phyloP scores from a whole-genome alignment of 2,329 filamentous ascomycete genomes.

The Aspergillus eucalypticola region DNA sequence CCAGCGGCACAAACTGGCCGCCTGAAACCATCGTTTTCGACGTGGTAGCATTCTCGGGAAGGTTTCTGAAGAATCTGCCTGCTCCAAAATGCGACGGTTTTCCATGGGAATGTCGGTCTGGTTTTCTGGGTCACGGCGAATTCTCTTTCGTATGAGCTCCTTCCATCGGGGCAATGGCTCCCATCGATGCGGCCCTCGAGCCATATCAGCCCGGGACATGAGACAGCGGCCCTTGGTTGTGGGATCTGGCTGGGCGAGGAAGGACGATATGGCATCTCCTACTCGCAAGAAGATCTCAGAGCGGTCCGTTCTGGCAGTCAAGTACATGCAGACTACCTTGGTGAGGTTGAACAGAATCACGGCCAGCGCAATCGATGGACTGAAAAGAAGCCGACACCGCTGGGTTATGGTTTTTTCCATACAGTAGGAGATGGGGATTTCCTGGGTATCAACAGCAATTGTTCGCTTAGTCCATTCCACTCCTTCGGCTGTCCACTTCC shows the following conservation, averaged over 20 bases:
- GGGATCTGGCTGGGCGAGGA: slow-evolving; percentile 16
- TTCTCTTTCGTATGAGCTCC: background rate
- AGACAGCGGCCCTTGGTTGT: slow-evolving; percentile 4
- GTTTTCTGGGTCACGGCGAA: background rate
- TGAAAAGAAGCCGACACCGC: slow-evolving; percentile 12
- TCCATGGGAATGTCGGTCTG: background rate
- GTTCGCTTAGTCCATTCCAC: background rate
- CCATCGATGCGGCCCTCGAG: background rate
- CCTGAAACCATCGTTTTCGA: slow-evolving; percentile 8
- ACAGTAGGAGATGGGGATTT: slow-evolving; percentile 3
- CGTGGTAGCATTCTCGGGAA: background rate
- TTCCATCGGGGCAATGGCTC: background rate
- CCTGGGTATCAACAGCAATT: too few species aligned
- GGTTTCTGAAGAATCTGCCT: background rate
- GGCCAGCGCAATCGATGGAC: slow-evolving; percentile 6
- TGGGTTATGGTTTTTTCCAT: slow-evolving; percentile 7
- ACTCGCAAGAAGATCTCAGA: slow-evolving; percentile 19
- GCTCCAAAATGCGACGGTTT: background rate
- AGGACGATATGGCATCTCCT: slow-evolving; percentile 29
- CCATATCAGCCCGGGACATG: background rate
- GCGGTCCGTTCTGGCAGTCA: background rate
- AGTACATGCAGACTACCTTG: slow-evolving; percentile 13
- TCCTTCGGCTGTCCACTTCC: background rate
- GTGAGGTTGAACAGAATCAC: slow-evolving; percentile 8
- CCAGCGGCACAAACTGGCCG: slow-evolving; percentile 6